These are phyloP conservation scores for Sphaerulina vaccinii DNA, from an alignment of 2,329 filamentous ascomycete genomes.

Conservation along the genomic window DNA sequence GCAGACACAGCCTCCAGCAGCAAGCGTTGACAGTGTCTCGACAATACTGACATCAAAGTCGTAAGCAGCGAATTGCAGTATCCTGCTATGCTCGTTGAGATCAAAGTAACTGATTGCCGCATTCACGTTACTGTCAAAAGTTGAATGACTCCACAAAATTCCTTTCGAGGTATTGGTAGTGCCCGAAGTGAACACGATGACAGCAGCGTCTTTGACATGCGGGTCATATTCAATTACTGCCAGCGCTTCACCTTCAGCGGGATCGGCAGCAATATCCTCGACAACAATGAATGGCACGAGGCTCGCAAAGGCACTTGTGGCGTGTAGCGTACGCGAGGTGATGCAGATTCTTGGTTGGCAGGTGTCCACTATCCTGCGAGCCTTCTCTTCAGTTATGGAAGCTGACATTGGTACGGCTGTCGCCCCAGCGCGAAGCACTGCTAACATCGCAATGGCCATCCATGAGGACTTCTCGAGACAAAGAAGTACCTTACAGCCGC, in stretches of 20 bases:
- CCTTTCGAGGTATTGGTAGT: conserved; percentile 4
- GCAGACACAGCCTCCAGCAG: conserved; percentile 22
- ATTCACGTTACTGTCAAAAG: background rate
- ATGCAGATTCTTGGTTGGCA: conserved; percentile 21
- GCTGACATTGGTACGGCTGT: background rate
- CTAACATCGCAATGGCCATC: conserved; percentile 31
- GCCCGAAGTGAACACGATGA: background rate
- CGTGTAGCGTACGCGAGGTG: background rate
- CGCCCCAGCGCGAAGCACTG: conserved; percentile 35
- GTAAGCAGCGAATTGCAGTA: conserved; percentile 19
- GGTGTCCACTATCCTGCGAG: conserved; percentile 21
- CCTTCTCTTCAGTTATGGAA: conserved; percentile 15
- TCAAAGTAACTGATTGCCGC: background rate
- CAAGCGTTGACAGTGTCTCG: conserved; percentile 19
- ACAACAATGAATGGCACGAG: background rate
- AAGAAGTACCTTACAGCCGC: conserved; percentile 20
- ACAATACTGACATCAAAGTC: conserved; percentile 20
- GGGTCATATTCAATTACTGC: background rate
- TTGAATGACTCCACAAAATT: conserved; percentile 1
- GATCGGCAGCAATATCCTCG: background rate
- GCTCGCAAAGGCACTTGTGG: background rate
- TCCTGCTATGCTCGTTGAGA: conserved; percentile 6
- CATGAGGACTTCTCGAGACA: conserved; percentile 34
- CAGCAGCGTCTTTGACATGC: background rate
- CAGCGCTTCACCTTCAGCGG: background rate